Evolutionary conservation across 139 green algal genomes (phyloP).

Genomic region (Mesotaenium endlicherianum): DNA sequence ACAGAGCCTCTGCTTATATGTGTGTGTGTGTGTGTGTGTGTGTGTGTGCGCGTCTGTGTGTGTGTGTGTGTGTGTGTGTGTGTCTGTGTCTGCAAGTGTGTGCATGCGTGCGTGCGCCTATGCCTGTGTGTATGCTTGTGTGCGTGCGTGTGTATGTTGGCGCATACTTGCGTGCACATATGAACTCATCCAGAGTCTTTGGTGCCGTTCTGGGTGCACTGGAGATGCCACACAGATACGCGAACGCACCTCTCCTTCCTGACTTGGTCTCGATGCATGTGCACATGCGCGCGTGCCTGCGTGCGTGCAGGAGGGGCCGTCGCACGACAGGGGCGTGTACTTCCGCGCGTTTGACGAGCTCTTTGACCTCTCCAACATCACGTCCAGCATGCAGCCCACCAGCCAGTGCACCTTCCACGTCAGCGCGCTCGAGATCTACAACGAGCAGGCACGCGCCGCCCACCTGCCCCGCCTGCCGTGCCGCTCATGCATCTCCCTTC

Average conservation of each 20-base stretch:
- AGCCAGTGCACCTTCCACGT: conserved; percentile 29
- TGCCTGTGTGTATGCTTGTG: conserved; percentile 20
- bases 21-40: conserved; percentile 1
- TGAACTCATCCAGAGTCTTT: too few relatives aligned
- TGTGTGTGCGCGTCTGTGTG: neutral
- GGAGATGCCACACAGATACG: too few relatives aligned
- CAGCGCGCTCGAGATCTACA: conserved; percentile 39
- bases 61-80: neutral
- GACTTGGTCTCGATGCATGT: too few relatives aligned
- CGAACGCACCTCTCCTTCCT: too few relatives aligned
- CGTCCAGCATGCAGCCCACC: conserved; percentile 7
- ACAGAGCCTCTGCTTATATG: conserved; percentile 12
- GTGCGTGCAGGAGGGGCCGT: conserved; percentile 32
- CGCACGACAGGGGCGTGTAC: conserved; percentile 53
- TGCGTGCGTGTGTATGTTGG: conserved; percentile 15
- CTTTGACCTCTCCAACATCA: conserved; percentile 53
- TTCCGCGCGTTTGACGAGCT: conserved; percentile 59
- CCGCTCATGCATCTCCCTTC: too few relatives aligned
- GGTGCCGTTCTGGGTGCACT: too few relatives aligned
- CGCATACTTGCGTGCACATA: neutral
- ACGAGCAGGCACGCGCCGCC: conserved; percentile 32
- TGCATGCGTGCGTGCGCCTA: conserved; percentile 11
- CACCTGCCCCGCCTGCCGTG: too few relatives aligned
- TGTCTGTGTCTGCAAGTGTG: conserved; percentile 21
- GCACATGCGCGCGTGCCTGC: too few relatives aligned